A percentile compares a stretch with the other conserved stretches of the same genome.
phyloP scores from a whole-genome alignment of 495 filamentous ascomycete species.

The Daldinia caldariorum region DNA sequence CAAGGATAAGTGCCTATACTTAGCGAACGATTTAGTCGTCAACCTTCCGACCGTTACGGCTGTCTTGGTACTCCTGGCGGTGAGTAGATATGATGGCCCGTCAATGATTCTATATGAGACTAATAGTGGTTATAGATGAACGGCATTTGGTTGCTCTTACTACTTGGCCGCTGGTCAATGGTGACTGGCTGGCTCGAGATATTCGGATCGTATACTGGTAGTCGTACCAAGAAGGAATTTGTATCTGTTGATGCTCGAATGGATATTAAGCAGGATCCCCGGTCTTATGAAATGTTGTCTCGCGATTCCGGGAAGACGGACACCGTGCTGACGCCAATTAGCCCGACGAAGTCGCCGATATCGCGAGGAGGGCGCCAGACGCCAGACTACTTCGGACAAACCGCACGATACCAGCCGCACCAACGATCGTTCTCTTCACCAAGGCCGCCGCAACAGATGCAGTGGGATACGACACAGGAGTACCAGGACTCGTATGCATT shows the following conservation, averaged over 20 bases:
- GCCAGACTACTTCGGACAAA: constrained; percentile 61
- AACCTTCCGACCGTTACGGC: constrained; percentile 81
- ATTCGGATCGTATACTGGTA: constrained; percentile 56
- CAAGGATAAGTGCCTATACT: constrained; percentile 69
- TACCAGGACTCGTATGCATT: constrained; percentile 43
- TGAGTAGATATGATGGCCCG: constrained; percentile 56
- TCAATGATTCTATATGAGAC: background rate
- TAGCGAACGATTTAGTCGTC: constrained; percentile 68
- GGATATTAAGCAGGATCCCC: constrained; percentile 68
- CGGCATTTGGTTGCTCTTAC: constrained; percentile 83
- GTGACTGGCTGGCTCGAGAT: constrained; percentile 83
- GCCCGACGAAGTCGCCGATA: constrained; percentile 52
- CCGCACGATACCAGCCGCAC: constrained; percentile 57
- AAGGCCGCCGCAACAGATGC: constrained; percentile 51
- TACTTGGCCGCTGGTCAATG: constrained; percentile 85
- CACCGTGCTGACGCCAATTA: constrained; percentile 58
- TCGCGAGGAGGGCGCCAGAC: constrained; percentile 53
- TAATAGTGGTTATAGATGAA: constrained; percentile 65
- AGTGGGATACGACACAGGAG: constrained; percentile 53
- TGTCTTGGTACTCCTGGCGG: constrained; percentile 80
- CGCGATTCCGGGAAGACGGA: constrained; percentile 60
- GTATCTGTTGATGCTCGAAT: constrained; percentile 84
- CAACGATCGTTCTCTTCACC: constrained; percentile 60
- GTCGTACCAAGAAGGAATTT: constrained; percentile 71
- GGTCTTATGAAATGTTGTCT: constrained; percentile 85